Evolutionary conservation across 2,329 filamentous ascomycete genomes (phyloP), one percentile per base, ranked within the genome.

Genomic region (Fusarium irregulare): DNA sequence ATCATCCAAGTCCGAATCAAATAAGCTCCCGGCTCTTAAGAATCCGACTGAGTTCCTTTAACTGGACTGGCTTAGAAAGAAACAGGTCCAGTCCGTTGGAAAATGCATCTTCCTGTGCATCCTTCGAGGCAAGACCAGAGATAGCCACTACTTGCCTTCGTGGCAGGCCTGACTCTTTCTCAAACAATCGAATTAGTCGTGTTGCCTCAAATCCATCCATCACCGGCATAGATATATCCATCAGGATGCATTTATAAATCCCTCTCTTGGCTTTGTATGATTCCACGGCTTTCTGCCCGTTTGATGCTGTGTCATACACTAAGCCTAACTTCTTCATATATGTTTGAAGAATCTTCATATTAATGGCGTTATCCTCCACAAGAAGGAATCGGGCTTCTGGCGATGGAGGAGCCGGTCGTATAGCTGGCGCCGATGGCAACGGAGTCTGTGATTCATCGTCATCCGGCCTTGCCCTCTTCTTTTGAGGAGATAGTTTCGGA

Each of bases 171-270:
- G 76, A 12, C 78, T 83, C 78, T 9, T 79, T 77, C 72, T 89
- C 87, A 27, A 84, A 79, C 1, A 80, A 78, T 2, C 87, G 81
- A 20, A 88, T 87, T 27, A 79, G 77, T 3, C 82, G 78, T 3
- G 85, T 87, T 0, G 84, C 82, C n/a, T 84, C 83, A 6, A 87
- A 81, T 0, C 85, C 85, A 64, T 89, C 83, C 73, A 89, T 84
- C 10, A 88, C 76, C 1, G 87, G 87, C 87, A 89, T 89, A 57
- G 83, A 87, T 7, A 88, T 83, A 63, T 89, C 87, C 73, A 82
- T 83, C 10, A 83, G 66, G 3, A 83, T 73, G 53, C 76, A 80
- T 21, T 60, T 66, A 41, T 75, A 81, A 4, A 70, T 46, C 1
- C 68, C 67, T 0, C 71, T 66, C 7, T 67, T 56, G 3, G 66